Evolutionary conservation across 768 basidiomycete species (phyloP).

Genomic region (Tricholoma sp.): DNA sequence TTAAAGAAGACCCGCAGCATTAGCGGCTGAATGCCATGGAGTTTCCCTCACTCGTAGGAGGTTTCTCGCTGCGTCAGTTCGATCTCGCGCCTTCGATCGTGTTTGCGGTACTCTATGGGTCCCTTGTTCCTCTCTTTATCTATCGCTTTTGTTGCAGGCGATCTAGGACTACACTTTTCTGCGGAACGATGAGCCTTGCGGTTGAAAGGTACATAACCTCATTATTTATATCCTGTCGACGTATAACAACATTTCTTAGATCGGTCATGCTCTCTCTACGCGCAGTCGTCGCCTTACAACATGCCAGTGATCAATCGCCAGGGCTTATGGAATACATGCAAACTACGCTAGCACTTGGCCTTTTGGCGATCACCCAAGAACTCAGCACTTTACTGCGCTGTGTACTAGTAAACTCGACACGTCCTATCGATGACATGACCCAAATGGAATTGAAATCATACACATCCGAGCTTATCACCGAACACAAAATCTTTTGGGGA

Average conservation of each 20-base stretch:
- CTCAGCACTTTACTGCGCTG: constrained; percentile 13
- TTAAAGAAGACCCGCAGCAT: neutral
- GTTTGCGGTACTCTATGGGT: constrained; percentile 34
- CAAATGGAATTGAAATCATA: neutral
- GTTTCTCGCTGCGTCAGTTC: constrained; percentile 21
- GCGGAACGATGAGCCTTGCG: constrained; percentile 27
- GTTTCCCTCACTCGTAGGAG: constrained; percentile 43
- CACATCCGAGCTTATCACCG: neutral
- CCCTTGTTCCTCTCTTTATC: constrained; percentile 30
- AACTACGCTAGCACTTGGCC: constrained; percentile 20
- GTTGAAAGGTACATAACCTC: constrained; percentile 35
- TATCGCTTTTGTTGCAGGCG: constrained; percentile 29
- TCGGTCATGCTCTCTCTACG: constrained; percentile 29
- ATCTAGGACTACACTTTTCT: constrained; percentile 30
- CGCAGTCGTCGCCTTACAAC: constrained; percentile 11
- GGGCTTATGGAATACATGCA: constrained; percentile 26
- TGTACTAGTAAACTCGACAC: constrained; percentile 25
- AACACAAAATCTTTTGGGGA: neutral
- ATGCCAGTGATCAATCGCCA: neutral
- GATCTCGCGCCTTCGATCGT: constrained; percentile 41
- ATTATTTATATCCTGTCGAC: neutral
- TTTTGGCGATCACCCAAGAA: constrained; percentile 14
- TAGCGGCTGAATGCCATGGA: constrained; percentile 2
- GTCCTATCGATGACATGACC: constrained; percentile 7
- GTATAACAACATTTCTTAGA: constrained; percentile 12